Percentiles rank a stretch among this genome's conserved stretches.
Conservation (phyloP, 106 monocot species). For the Vanilla planifolia region DNA sequence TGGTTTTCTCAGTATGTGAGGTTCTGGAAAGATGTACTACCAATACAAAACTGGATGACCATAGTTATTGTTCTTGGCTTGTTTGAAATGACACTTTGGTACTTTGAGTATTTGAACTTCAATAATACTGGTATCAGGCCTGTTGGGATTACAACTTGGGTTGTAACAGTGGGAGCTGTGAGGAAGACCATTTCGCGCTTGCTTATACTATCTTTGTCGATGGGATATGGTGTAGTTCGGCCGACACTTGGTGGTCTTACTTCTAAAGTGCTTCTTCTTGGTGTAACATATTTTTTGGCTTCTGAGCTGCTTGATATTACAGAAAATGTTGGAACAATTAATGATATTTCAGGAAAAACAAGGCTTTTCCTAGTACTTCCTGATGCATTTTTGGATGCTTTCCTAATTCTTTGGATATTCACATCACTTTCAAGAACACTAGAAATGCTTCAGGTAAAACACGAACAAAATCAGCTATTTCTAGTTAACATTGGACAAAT, state of each 20-base stretch:
- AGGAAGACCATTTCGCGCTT: conserved; percentile 85
- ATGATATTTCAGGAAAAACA: conserved; percentile 88
- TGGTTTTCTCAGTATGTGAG: conserved; percentile 82
- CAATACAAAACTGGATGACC: conserved; percentile 84
- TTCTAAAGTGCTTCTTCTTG: conserved; percentile 93
- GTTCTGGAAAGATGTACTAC: conserved; percentile 82
- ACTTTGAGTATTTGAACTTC: conserved; percentile 87
- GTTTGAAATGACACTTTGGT: conserved; percentile 97
- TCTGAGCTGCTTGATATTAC: conserved; percentile 79
- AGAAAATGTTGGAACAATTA: conserved; percentile 94
- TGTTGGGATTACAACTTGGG: conserved; percentile 89
- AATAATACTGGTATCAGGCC: conserved; percentile 72
- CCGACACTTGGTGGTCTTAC: conserved; percentile 97
- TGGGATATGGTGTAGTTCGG: conserved; percentile 96
- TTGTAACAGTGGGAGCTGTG: conserved; percentile 85
- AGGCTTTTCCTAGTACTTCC: conserved; percentile 90
- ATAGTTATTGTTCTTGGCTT: conserved; percentile 81
- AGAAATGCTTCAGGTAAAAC: conserved; percentile 82
- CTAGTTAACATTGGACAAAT: background rate
- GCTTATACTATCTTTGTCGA: conserved; percentile 77
- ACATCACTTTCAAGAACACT: conserved; percentile 85
- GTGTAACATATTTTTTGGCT: conserved; percentile 86
- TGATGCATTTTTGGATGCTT: conserved; percentile 87
- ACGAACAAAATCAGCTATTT: background rate
- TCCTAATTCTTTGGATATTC: conserved; percentile 94